Evolutionary conservation across 2,329 filamentous ascomycete species (phyloP), one percentile per base, ranked within the genome.

Genomic region (Phyllosticta citriasiana): DNA sequence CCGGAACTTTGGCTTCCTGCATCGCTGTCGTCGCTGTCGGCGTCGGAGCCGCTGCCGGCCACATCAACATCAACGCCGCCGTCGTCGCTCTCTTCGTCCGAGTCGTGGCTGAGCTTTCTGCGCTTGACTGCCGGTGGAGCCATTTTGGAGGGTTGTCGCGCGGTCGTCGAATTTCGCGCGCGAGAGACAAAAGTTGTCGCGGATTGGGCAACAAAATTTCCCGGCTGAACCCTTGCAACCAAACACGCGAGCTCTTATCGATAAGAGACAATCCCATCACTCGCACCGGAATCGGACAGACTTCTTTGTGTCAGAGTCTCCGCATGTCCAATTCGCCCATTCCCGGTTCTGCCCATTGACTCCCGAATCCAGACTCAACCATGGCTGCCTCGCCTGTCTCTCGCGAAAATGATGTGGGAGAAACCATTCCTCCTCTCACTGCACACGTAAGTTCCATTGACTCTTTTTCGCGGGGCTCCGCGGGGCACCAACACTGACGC

Each of bases 41-140:
- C 52, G 25, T 57, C 53, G 7, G 53, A 27, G 59, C 51, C 54
- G 47, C 10, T 25, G 25, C 24, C 27, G 50, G 30, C 55, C 19
- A 57, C 27, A 19, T 54, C 40, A n/a, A 30, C 65, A 27, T 67
- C 64, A 9, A 54, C 19, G 30, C 54, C 61, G 53, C 66, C 67
- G 16, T 66, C 66, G 6, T 70, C 68, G 24, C 67, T 70, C 12
- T 67, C 63, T 26, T 60, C 67, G 62, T 71, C 70, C 53, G 65
- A 67, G 62, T 64, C 70, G 64, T 76, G 73, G 64, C 75, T 76
- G 35, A 80, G 68, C 67, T 79, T 80, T 67, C 79, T 77, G 66
- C 78, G 71, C 66, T 81, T 80, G 4, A 72, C 71, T 50, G 72
- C 71, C 57, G 71, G 72, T 50, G 68, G 67, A 59, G 69, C 68